These are phyloP conservation scores for Gleditsia sinensis DNA, from an alignment of 306 rosid genomes.

Conservation along the genomic window DNA sequence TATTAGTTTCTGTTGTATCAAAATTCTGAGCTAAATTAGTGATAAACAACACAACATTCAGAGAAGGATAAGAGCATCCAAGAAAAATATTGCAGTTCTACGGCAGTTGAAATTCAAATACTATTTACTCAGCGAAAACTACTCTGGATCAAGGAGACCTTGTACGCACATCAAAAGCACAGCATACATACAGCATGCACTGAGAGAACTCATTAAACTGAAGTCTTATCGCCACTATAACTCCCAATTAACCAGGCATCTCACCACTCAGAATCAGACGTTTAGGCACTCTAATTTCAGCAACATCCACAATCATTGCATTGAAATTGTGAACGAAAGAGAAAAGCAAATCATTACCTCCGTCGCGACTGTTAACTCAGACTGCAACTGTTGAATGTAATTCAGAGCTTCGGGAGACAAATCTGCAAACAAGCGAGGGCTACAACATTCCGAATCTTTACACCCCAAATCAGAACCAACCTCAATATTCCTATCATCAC, in stretches of 20 bases:
- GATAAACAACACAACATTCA: background rate
- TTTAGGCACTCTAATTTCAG: background rate
- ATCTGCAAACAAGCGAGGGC: constrained; percentile 55
- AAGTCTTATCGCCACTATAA: background rate
- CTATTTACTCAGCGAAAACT: background rate
- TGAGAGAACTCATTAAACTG: background rate
- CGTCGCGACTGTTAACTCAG: constrained; percentile 56
- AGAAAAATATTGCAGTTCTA: background rate
- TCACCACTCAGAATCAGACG: background rate
- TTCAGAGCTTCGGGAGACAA: constrained; percentile 74
- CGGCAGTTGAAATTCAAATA: background rate
- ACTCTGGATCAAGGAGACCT: background rate
- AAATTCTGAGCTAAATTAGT: background rate
- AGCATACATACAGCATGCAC: background rate
- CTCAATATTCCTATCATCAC: constrained; percentile 34
- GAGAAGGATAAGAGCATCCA: background rate
- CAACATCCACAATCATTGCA: background rate
- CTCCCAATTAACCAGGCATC: constrained; percentile 1
- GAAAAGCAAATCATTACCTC: constrained; percentile 50
- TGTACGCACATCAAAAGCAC: background rate
- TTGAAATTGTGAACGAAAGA: background rate
- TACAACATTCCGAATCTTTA: constrained; percentile 43
- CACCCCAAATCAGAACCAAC: constrained; percentile 38
- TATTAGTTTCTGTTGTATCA: background rate
- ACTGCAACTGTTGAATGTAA: constrained; percentile 73